phyloP scores from a whole-genome alignment of 2,329 filamentous ascomycete species.

The Albifimbria verrucaria region DNA sequence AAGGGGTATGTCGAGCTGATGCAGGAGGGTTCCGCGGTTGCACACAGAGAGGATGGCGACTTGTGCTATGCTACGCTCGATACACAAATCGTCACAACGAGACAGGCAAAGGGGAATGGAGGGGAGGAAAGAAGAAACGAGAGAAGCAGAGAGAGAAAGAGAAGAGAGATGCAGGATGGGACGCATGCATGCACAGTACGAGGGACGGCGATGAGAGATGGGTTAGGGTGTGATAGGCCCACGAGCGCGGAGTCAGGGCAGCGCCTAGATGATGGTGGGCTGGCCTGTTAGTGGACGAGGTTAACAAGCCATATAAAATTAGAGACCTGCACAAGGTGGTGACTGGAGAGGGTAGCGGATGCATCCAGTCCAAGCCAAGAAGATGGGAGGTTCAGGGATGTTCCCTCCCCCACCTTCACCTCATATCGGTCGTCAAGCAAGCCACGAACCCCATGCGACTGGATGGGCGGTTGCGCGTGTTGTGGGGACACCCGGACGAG shows the following conservation, averaged over 20 bases:
- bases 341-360: conserved; percentile 21
- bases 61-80: not conserved
- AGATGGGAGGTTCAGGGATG: conserved; percentile 1
- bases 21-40: not conserved
- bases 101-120: not conserved
- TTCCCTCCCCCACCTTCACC: conserved; percentile 1
- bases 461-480: conserved; percentile 4
- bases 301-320: conserved; percentile 41
- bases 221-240: conserved; percentile 30
- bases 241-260: conserved; percentile 34
- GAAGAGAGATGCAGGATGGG: conserved; percentile 17
- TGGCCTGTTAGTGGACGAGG: conserved; percentile 40
- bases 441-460: conserved; percentile 2
- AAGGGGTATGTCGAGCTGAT: not conserved
- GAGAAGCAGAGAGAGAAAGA: conserved; percentile 18
- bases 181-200: conserved; percentile 6
- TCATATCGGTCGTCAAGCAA: conserved; percentile 4
- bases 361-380: conserved; percentile 12
- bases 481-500: conserved; percentile 1
- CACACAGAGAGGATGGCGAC: conserved; percentile 1
- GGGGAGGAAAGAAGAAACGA: conserved; percentile 2
- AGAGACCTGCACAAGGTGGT: conserved; percentile 29
- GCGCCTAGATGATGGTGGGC: conserved; percentile 38
- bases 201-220: not conserved
- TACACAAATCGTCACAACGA: not conserved